These are phyloP conservation scores for Pichia cabralensis DNA, from an alignment of 805 yeast species.

Conservation along the genomic window DNA sequence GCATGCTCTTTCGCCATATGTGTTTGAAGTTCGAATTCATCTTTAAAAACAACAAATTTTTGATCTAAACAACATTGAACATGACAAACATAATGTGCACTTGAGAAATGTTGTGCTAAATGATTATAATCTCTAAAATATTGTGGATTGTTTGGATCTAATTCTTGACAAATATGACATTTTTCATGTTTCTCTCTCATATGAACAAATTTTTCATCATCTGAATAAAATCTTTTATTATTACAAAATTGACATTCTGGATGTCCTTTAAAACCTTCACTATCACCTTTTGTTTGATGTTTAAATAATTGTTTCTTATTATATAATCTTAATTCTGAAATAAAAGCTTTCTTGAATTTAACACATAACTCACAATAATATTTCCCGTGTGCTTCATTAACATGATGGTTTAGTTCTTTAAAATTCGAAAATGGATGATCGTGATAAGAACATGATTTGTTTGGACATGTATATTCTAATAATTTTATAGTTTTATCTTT, in stretches of 20 bases:
- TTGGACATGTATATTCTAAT: conserved; percentile 47
- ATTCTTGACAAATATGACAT: conserved; percentile 81
- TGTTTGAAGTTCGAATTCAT: conserved; percentile 75
- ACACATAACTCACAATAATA: conserved; percentile 70
- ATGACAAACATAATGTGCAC: conserved; percentile 67
- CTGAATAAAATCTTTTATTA: conserved; percentile 69
- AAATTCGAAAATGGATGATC: conserved; percentile 32
- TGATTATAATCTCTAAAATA: conserved; percentile 72
- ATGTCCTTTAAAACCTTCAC: conserved; percentile 75
- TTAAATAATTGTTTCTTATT: conserved; percentile 49
- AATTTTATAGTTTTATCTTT: conserved; percentile 39
- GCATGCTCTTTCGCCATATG: conserved; percentile 78
- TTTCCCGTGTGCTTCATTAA: conserved; percentile 50
- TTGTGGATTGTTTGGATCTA: conserved; percentile 50
- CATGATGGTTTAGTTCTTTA: conserved; percentile 56
- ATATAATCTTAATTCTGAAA: conserved; percentile 56
- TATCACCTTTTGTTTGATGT: conserved; percentile 71
- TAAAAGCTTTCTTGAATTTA: conserved; percentile 65
- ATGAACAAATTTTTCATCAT: conserved; percentile 77
- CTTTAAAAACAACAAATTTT: conserved; percentile 85
- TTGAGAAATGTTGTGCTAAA: conserved; percentile 64
- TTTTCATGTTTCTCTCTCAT: conserved; percentile 77
- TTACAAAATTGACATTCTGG: conserved; percentile 80
- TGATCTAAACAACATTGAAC: conserved; percentile 74
- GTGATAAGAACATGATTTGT: conserved; percentile 17